Percentiles rank a stretch among this genome's conserved stretches.
Conservation (phyloP, 305 asterid genomes). For the Fraxinus xanthoxyloides region DNA sequence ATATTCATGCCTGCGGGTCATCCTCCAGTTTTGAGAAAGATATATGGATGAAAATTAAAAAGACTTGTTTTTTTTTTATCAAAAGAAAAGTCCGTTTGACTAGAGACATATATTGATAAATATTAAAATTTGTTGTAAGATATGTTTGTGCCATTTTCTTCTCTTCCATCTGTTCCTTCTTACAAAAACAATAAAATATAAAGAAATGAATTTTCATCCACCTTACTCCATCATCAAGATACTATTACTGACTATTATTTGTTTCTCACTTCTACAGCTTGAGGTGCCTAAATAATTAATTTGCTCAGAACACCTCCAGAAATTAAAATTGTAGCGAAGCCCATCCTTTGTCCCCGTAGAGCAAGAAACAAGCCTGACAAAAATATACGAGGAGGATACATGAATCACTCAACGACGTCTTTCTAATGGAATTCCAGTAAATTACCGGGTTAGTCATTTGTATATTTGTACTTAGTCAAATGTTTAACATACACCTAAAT, state of each 20-base stretch:
- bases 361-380: conserved; percentile 47
- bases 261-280: conserved; percentile 56
- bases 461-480: conserved; percentile 1
- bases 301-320: conserved; percentile 59
- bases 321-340: conserved; percentile 45
- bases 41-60: neutral
- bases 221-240: conserved; percentile 8
- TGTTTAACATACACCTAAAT: conserved; percentile 12
- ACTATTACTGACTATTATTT: conserved; percentile 20
- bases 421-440: conserved; percentile 97
- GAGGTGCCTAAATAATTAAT: conserved; percentile 94
- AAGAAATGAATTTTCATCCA: conserved; percentile 17
- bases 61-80: no score
- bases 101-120: conserved; percentile 1
- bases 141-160: conserved; percentile 4
- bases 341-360: conserved; percentile 76
- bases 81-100: conserved; percentile 6
- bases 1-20: neutral
- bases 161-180: neutral
- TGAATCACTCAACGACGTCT: conserved; percentile 84
- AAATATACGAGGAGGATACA: conserved; percentile 75
- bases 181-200: no score
- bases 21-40: conserved; percentile 10
- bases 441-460: conserved; percentile 66
- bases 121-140: neutral